These are phyloP conservation scores for Talaromyces sp. DNA, from an alignment of 2,329 filamentous ascomycete species.

Conservation along the genomic window DNA sequence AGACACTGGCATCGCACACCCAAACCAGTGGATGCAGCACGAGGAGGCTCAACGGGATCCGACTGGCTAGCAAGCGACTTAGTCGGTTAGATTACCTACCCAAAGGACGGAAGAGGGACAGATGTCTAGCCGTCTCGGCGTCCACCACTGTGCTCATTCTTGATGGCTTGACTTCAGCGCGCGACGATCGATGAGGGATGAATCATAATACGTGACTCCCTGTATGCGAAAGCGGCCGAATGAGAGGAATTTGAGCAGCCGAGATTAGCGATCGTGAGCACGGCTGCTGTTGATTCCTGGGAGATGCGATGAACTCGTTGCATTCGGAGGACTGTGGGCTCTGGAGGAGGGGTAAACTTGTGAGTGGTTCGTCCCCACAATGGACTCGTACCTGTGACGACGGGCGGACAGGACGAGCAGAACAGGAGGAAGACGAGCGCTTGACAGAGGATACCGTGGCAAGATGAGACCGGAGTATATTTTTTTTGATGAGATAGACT, in stretches of 20 bases:
- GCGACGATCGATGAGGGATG: conserved; percentile 17
- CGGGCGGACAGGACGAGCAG: not conserved
- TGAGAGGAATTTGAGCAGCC: conserved; percentile 18
- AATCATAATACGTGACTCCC: conserved; percentile 14
- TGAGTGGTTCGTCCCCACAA: not conserved
- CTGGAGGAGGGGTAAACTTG: not conserved
- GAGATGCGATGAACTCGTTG: not conserved
- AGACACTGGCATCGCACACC: not conserved
- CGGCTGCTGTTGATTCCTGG: not conserved
- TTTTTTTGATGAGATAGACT: not conserved
- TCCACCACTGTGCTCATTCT: conserved; percentile 31
- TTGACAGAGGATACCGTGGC: not conserved
- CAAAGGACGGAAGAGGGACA: conserved; percentile 45
- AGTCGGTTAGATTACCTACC: conserved; percentile 31
- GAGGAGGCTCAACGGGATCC: conserved; percentile 27
- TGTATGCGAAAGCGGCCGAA: conserved; percentile 1
- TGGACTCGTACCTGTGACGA: not conserved
- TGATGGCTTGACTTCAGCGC: not conserved
- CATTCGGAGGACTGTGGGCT: not conserved
- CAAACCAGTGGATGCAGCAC: conserved; percentile 33
- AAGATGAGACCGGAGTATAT: not conserved
- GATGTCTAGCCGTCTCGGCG: conserved; percentile 39
- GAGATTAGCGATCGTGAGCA: conserved; percentile 15
- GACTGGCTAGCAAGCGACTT: conserved; percentile 30
- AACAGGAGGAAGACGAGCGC: not conserved